Evolutionary conservation across 345 rosid genomes (phyloP), one percentile per base, ranked within the genome.

Genomic region (Brassica cretica): DNA sequence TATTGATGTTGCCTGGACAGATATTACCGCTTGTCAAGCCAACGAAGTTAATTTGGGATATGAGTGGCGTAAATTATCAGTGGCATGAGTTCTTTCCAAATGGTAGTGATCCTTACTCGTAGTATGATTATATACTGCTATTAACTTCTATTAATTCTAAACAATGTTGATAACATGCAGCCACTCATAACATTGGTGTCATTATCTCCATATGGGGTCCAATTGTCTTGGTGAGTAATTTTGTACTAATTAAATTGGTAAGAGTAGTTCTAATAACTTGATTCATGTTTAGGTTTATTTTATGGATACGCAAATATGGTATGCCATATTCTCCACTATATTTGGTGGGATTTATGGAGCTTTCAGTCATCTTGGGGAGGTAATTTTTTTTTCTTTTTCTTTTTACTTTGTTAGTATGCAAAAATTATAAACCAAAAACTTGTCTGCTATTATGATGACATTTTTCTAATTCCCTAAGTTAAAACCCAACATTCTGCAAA

Each of bases 331-430:
- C 80, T 91, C 94, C 55, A 95, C 98, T 66, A 87, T 95, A 37
- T 89, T 90, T 86, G 99, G 99, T 73, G 98, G 99, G 71, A 91
- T 95, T 73, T 85, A 78, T 84, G 99, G 99, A 83, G 98, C 98
- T 71, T 87, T 93, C 84, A 91, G 97, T 73, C 99, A 95, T 87
- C 85, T 93, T 87, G 99, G 99, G 19, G 97, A 95, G 97, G 99
- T 95, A 75, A 81, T 2, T 58, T 2, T 59, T 59, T 66, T 10
- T 30, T 46, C 32, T 60, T 78, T n/a, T 72, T 73, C 56, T 67
- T 44, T 41, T 39, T 9, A 10, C 1, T 44, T 44, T 44, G 51
- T 44, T 46, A 46, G 53, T 44, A 44, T 44, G 51, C 51, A 44
- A 44, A 44, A 44, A 44, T 12, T 44, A 12, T 44, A 11, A 44